A percentile compares a stretch with the other conserved stretches of the same genome.
Evolutionary conservation across 352 stramenopile genomes (phyloP).

Genomic region (Phytophthora aleatoria): DNA sequence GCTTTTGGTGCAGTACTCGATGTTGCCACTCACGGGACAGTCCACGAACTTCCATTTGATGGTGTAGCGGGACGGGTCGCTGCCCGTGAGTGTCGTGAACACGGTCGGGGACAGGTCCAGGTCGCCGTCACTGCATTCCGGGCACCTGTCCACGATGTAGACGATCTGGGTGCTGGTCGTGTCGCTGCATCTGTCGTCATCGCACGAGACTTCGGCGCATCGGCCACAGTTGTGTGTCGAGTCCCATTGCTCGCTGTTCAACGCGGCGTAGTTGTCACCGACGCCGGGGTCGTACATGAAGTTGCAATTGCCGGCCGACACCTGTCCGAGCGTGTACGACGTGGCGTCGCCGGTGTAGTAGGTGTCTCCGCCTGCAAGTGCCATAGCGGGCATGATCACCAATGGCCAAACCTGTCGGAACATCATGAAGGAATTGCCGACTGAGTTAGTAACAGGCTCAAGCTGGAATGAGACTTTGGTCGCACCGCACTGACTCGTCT

Average conservation of each 20-base stretch:
- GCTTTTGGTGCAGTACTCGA: slow-evolving; percentile 58
- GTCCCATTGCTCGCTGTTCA: slow-evolving; percentile 70
- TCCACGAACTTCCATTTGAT: slow-evolving; percentile 63
- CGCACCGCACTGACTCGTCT: slow-evolving; percentile 2
- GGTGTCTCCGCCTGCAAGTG: slow-evolving; percentile 13
- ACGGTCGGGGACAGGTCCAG: slow-evolving; percentile 56
- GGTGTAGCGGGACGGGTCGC: slow-evolving; percentile 36
- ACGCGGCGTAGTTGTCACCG: slow-evolving; percentile 62
- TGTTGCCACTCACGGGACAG: slow-evolving; percentile 46
- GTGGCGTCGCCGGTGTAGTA: slow-evolving; percentile 60
- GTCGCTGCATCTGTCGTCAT: slow-evolving; percentile 51
- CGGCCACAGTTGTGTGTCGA: slow-evolving; percentile 60
- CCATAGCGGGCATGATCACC: slow-evolving; percentile 12
- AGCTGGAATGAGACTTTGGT: slow-evolving; percentile 16
- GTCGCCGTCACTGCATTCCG: slow-evolving; percentile 65
- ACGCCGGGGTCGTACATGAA: slow-evolving; percentile 60
- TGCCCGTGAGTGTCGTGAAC: slow-evolving; percentile 52
- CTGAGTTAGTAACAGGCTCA: slow-evolving; percentile 11
- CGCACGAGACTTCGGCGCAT: slow-evolving; percentile 69
- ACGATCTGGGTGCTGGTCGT: slow-evolving; percentile 46
- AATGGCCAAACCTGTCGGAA: slow-evolving; percentile 15
- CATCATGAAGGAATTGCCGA: slow-evolving; percentile 6
- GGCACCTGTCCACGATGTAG: slow-evolving; percentile 71
- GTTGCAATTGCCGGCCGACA: slow-evolving; percentile 63
- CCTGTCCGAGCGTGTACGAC: slow-evolving; percentile 53